Percentiles rank a stretch among this genome's conserved stretches.
These are phyloP conservation scores for Fraxinus angustifolia DNA, from an alignment of 305 asterid species.

Conservation along the genomic window DNA sequence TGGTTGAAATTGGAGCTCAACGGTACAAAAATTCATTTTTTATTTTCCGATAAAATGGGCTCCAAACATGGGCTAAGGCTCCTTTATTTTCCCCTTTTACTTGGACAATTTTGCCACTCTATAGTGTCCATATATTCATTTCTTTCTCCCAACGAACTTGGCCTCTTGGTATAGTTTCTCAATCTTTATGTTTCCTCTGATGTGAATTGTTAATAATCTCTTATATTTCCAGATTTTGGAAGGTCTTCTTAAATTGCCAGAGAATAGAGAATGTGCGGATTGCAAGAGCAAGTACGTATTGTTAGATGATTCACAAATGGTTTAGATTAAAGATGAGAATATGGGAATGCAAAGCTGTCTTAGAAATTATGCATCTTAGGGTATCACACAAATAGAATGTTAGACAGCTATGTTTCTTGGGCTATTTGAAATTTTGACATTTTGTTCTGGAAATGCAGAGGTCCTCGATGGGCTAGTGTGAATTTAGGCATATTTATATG, in stretches of 20 bases:
- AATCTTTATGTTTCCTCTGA: slow-evolving; percentile 15
- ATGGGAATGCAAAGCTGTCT: background rate
- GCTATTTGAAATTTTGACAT: background rate
- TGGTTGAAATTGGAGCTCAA: too few relatives aligned
- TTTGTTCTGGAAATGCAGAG: slow-evolving; percentile 48
- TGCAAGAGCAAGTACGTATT: slow-evolving; percentile 88
- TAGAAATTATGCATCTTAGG: slow-evolving; percentile 8
- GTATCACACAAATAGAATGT: background rate
- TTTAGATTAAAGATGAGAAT: slow-evolving; percentile 3
- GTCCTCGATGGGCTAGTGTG: slow-evolving; percentile 99
- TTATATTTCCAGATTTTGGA: slow-evolving; percentile 70
- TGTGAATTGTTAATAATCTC: slow-evolving; percentile 14
- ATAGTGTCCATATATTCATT: background rate
- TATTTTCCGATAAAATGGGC: too few relatives aligned
- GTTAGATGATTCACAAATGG: slow-evolving; percentile 14
- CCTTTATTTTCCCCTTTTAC: background rate
- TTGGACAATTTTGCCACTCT: background rate
- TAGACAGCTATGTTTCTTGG: background rate
- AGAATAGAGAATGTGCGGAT: slow-evolving; percentile 98
- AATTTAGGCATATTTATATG: slow-evolving; percentile 96
- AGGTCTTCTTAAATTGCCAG: slow-evolving; percentile 97
- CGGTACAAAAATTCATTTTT: too few relatives aligned
- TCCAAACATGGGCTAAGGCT: too few relatives aligned
- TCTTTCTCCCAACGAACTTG: slow-evolving; percentile 3
- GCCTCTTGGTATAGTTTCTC: slow-evolving; percentile 14